A percentile compares a stretch with the other conserved stretches of the same genome.
Conservation (phyloP, 108 stramenopile genomes). For the Nitzschia inconspicua region DNA sequence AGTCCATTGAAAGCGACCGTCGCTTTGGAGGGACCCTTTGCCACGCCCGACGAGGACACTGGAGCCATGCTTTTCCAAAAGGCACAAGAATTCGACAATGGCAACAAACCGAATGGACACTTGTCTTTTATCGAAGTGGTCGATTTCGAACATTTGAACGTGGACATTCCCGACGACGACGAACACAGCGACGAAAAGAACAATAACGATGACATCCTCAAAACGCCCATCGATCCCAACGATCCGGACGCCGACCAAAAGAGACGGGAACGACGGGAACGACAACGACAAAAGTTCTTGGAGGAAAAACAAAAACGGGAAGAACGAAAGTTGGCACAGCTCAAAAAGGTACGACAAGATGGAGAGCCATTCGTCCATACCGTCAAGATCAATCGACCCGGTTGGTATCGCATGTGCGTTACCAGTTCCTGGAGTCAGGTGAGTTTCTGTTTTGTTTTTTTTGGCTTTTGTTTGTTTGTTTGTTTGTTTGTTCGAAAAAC, state of each 20-base stretch:
- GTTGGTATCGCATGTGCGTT: constrained; percentile 82
- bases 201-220: constrained; percentile 9
- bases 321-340: constrained; percentile 23
- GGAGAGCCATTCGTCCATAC: constrained; percentile 69
- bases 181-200: constrained; percentile 21
- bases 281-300: constrained; percentile 31
- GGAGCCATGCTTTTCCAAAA: constrained; percentile 22
- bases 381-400: constrained; percentile 31
- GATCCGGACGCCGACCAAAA: constrained; percentile 31
- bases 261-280: constrained; percentile 19
- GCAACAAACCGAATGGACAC: constrained; percentile 1
- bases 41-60: constrained; percentile 28
- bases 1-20: constrained; percentile 47
- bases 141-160: constrained; percentile 62
- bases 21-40: constrained; percentile 67
- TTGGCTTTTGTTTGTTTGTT: not conserved
- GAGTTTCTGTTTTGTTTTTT: constrained; percentile 14
- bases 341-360: constrained; percentile 39
- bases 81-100: constrained; percentile 8
- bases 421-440: constrained; percentile 38
- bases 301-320: constrained; percentile 32
- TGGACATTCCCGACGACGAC: constrained; percentile 26
- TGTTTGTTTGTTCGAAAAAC: not conserved
- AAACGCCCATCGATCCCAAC: constrained; percentile 21
- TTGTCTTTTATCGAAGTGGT: constrained; percentile 23